Evolutionary conservation across 2,329 filamentous ascomycete genomes (phyloP).

Genomic region (Exophiala dermatitidis): DNA sequence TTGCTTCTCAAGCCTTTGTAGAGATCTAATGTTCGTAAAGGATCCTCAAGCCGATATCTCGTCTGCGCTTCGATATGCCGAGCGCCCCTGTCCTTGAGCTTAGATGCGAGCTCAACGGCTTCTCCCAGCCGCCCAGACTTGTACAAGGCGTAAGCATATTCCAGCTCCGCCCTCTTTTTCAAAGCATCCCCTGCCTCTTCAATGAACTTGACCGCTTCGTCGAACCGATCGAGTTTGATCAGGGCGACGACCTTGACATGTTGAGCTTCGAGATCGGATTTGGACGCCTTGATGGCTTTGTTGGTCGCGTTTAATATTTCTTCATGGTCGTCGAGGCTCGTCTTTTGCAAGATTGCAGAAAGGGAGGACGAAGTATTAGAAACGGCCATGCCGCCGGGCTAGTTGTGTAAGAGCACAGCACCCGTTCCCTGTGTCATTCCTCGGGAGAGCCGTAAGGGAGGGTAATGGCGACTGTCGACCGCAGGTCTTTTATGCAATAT

Average conservation of each 20-base stretch:
- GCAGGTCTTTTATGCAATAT: background rate
- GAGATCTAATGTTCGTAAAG: constrained; percentile 47
- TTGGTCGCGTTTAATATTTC: constrained; percentile 55
- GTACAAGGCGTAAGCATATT: constrained; percentile 58
- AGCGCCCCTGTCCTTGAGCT: constrained; percentile 43
- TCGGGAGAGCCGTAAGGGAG: background rate
- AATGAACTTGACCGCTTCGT: constrained; percentile 52
- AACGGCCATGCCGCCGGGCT: constrained; percentile 27
- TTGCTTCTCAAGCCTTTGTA: constrained; percentile 47
- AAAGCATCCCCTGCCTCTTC: constrained; percentile 48
- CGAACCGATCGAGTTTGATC: constrained; percentile 57
- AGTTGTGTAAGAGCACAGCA: background rate
- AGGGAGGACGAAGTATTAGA: constrained; percentile 42
- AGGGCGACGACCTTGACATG: constrained; percentile 55
- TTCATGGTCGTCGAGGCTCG: constrained; percentile 56
- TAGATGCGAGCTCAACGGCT: constrained; percentile 47
- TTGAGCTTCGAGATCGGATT: constrained; percentile 49
- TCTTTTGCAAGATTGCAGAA: constrained; percentile 49
- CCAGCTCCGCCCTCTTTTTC: constrained; percentile 50
- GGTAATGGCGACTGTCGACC: background rate
- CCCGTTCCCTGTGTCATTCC: constrained; percentile 4
- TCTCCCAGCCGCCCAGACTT: constrained; percentile 51
- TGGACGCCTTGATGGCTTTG: constrained; percentile 50
- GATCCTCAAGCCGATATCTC: constrained; percentile 55
- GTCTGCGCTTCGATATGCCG: constrained; percentile 57